phyloP scores from a whole-genome alignment of 306 rosid species.

The Gastrolobium bilobum region DNA sequence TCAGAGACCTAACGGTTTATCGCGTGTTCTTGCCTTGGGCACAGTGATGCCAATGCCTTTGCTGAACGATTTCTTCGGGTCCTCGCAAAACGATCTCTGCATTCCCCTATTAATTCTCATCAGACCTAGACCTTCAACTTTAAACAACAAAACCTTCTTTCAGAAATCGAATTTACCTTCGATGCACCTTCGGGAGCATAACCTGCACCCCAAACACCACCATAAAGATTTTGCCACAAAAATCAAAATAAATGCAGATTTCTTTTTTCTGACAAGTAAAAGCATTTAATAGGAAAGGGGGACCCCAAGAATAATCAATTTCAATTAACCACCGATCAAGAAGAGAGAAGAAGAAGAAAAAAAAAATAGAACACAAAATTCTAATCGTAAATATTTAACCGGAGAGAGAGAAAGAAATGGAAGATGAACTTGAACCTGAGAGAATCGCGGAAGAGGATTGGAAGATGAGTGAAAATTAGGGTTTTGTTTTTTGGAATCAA shows the following conservation, averaged over 20 bases:
- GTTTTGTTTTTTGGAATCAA: conserved; percentile 45
- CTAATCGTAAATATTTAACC: conserved; percentile 5
- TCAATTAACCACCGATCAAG: conserved; percentile 30
- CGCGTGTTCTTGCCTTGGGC: conserved; percentile 96
- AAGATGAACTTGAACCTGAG: conserved; percentile 41
- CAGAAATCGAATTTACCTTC: conserved; percentile 66
- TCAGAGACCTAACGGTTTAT: conserved; percentile 50
- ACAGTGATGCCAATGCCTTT: conserved; percentile 87
- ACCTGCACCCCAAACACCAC: conserved; percentile 66
- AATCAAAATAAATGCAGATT: conserved; percentile 42
- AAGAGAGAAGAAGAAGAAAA: neutral
- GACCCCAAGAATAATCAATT: conserved; percentile 12
- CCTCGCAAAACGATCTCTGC: conserved; percentile 95
- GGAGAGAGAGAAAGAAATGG: neutral
- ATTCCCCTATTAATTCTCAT: conserved; percentile 99
- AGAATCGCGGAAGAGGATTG: conserved; percentile 37
- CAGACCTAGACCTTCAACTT: conserved; percentile 86
- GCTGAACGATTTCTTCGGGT: conserved; percentile 73
- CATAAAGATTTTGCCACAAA: conserved; percentile 42
- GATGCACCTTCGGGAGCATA: conserved; percentile 46
- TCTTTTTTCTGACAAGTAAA: neutral
- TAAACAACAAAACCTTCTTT: conserved; percentile 82
- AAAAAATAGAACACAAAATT: neutral
- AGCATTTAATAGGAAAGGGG: neutral
- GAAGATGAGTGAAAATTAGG: conserved; percentile 17